Evolutionary conservation across 179 eudicot genomes (phyloP), one percentile per base, ranked within the genome.

Genomic region (Silene noctiflora): DNA sequence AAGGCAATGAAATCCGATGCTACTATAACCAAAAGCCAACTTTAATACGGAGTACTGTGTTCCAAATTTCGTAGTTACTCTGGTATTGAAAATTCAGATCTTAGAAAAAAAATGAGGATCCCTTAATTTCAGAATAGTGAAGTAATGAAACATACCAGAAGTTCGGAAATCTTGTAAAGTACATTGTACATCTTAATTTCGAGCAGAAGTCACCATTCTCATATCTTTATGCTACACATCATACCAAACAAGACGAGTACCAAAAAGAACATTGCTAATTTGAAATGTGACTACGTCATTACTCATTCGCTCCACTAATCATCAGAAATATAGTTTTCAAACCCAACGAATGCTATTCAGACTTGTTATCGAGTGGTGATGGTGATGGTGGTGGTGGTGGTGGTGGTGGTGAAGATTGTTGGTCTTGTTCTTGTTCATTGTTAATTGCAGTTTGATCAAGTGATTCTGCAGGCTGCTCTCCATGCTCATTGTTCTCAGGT

Each of bases 401-500:
- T 8, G 10, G 53, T 6, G 53, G 53, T 46, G 3, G 10, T 46
- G 53, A n/a, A n/a, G n/a, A n/a, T 3, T 17, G 7, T 42, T 39
- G 83, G 74, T 75, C 80, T 76, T 90, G 91, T 39, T 81, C 90
- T 64, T 75, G 75, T n/a, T 76, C 89, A 53, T 75, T 83, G 63
- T 75, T 78, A 66, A 80, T 92, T 22, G 82, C 39, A 60, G 86
- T 79, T 20, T 46, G 90, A 13, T 88, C 96, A 16, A 58, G 21
- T 31, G 75, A 3, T 69, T 84, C 98, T 39, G 82, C 62, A 67
- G 87, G 84, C 69, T 71, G 92, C 9, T 88, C 96, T 66, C 91
- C 91, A 67, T 65, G 82, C 65, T 92, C 96, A 63, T 27, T 75
- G 72, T 93, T 87, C 71, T 90, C 98, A 2, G 97, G 97, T 25